Conservation (phyloP, 768 basidiomycete genomes). For the Phlegmacium glaucopus region DNA sequence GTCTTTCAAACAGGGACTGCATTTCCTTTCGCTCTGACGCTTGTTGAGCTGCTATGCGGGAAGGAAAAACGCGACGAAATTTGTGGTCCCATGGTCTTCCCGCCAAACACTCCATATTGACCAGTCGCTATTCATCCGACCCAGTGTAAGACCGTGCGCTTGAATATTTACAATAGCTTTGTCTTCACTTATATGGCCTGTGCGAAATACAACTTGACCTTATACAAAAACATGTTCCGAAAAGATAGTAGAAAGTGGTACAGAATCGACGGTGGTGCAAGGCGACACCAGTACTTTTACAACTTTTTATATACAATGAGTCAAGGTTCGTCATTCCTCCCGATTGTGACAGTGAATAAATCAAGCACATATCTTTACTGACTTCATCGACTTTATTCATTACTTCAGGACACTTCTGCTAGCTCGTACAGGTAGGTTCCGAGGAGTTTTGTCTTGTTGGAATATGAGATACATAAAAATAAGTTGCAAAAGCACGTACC, state of each 20-base stretch:
- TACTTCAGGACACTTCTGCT: slow-evolving; percentile 26
- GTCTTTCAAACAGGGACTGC: slow-evolving; percentile 49
- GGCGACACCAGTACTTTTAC: no score
- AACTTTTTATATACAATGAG: no score
- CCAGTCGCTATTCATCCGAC: no score
- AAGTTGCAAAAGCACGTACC: slow-evolving; percentile 37
- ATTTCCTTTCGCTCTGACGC: slow-evolving; percentile 75
- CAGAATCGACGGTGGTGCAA: no score
- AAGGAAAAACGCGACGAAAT: slow-evolving; percentile 58
- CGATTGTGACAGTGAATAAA: background rate
- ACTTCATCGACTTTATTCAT: background rate
- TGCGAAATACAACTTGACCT: no score
- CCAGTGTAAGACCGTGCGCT: no score
- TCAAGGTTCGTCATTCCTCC: background rate
- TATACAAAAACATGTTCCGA: no score
- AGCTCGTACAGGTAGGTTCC: slow-evolving; percentile 83
- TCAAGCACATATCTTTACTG: background rate
- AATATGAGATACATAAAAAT: background rate
- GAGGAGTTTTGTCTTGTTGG: slow-evolving; percentile 61
- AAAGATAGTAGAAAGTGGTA: no score
- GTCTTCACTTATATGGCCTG: no score
- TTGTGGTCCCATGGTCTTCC: slow-evolving; percentile 69
- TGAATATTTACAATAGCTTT: no score
- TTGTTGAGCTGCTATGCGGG: slow-evolving; percentile 71
- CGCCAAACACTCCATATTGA: slow-evolving; percentile 43